Evolutionary conservation across 139 green algal genomes (phyloP), one percentile per base, ranked within the genome.

Genomic region (Protoeuglena noctilucae): DNA sequence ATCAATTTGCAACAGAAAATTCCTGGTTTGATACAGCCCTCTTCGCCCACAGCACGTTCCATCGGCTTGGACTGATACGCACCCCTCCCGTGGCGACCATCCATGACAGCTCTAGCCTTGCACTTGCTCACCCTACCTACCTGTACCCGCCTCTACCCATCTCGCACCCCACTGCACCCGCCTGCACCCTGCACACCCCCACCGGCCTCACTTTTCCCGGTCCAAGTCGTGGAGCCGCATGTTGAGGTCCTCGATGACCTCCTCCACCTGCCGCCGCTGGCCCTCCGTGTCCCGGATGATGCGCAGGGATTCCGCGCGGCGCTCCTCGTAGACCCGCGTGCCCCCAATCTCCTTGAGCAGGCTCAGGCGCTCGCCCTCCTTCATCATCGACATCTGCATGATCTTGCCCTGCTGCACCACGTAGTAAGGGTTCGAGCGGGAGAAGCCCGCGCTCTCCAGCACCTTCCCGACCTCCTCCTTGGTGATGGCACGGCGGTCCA

Each of bases 271-370:
- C 12, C 62, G 48, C 19, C 68, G 59, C 28, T 76, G 60, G 26
- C 48, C 53, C 60, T 94, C 84, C 24, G 85, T 82, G 23, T 96
- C 91, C 25, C 77, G 34, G 79, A 98, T 81, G 51, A 98, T 64
- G 29, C 83, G 79, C 4, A 93, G 51, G 53, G 63, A 85, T 58
- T 98, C 87, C 29, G 57, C 62, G 0, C 89, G 70, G 26, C 85
- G 74, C 57, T 95, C 82, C 63, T 96, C 87, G 57, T 95, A 96
- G 34, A 77, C 62, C 23, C 57, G 54, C 7, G 87, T 93, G 25
- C 89, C 90, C 14, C 91, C 91, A 53, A 99, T 91, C 75, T 99
- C 91, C 72, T 99, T 99, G 5, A 99, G 69, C 56, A 99, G 71
- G 54, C 94, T 80, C 67, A 99, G 73, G 1, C 91, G 79, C 69